Conservation (phyloP, 345 rosid genomes). For the Gossypium australe region DNA sequence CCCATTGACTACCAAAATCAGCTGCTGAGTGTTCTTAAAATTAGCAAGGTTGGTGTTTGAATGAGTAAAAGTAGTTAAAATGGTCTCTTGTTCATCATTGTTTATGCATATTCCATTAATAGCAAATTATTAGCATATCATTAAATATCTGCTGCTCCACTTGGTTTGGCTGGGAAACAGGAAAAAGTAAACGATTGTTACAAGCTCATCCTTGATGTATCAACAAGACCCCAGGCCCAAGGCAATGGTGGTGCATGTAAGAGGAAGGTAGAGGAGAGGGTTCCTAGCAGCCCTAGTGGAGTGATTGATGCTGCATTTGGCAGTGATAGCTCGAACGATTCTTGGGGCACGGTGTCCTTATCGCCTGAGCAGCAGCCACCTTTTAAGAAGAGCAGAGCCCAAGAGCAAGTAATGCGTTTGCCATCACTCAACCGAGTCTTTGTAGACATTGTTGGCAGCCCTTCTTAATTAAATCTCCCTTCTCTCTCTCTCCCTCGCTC, state of each 20-base stretch:
- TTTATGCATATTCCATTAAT: neutral
- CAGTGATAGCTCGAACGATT: slow-evolving; percentile 44
- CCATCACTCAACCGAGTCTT: slow-evolving; percentile 31
- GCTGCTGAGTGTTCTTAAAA: slow-evolving; percentile 50
- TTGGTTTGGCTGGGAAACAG: slow-evolving; percentile 31
- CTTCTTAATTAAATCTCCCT: slow-evolving; percentile 11
- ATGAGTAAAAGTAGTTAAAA: neutral
- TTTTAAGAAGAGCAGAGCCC: slow-evolving; percentile 49
- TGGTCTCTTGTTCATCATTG: neutral
- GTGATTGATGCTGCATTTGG: slow-evolving; percentile 55
- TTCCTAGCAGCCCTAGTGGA: slow-evolving; percentile 56
- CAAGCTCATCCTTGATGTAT: slow-evolving; percentile 40
- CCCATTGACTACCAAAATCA: slow-evolving; percentile 46
- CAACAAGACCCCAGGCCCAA: slow-evolving; percentile 12
- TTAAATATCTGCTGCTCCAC: slow-evolving; percentile 3
- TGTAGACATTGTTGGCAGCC: slow-evolving; percentile 36
- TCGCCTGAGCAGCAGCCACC: slow-evolving; percentile 24
- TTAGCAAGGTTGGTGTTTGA: slow-evolving; percentile 45
- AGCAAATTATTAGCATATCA: slow-evolving; percentile 3
- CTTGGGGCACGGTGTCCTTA: slow-evolving; percentile 37
- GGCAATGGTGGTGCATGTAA: slow-evolving; percentile 23
- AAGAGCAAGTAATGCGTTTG: slow-evolving; percentile 25
- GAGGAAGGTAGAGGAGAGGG: slow-evolving; percentile 45
- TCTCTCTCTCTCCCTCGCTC: neutral
- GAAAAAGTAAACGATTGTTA: slow-evolving; percentile 51